Percentiles rank a stretch among this genome's conserved stretches.
Evolutionary conservation across 306 rosid species (phyloP).

Genomic region (Medicago ruthenica): DNA sequence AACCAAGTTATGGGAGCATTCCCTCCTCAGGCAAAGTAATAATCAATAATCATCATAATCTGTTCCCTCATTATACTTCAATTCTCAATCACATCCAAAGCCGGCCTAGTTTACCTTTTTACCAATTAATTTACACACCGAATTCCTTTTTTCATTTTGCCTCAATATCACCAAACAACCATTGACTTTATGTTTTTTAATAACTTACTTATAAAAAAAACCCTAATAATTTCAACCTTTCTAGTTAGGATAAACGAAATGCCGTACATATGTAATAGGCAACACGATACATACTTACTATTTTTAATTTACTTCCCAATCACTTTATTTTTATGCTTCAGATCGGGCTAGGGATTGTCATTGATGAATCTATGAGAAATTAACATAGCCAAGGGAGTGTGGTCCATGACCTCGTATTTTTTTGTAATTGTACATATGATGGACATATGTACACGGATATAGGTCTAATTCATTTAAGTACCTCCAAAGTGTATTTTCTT

Average conservation of each 20-base stretch:
- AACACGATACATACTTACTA: constrained; percentile 25
- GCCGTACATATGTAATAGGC: neutral
- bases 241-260: constrained; percentile 19
- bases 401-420: constrained; percentile 45
- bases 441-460: constrained; percentile 28
- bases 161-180: constrained; percentile 32
- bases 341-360: constrained; percentile 30
- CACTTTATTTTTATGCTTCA: constrained; percentile 32
- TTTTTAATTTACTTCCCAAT: constrained; percentile 36
- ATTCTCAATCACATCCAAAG: neutral
- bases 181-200: constrained; percentile 35
- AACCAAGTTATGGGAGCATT: constrained; percentile 10
- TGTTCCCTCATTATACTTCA: neutral
- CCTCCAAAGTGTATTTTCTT: constrained; percentile 38
- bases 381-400: constrained; percentile 35
- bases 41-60: constrained; percentile 30
- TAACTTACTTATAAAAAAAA: neutral
- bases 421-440: constrained; percentile 32
- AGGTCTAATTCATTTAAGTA: constrained; percentile 39
- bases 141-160: constrained; percentile 27
- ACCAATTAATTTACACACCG: constrained; percentile 23
- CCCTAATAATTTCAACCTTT: constrained; percentile 23
- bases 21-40: neutral
- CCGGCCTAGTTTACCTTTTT: constrained; percentile 40
- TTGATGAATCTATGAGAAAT: constrained; percentile 33